phyloP scores from a whole-genome alignment of 2,329 filamentous ascomycete genomes.

The Fusarium newnesense region DNA sequence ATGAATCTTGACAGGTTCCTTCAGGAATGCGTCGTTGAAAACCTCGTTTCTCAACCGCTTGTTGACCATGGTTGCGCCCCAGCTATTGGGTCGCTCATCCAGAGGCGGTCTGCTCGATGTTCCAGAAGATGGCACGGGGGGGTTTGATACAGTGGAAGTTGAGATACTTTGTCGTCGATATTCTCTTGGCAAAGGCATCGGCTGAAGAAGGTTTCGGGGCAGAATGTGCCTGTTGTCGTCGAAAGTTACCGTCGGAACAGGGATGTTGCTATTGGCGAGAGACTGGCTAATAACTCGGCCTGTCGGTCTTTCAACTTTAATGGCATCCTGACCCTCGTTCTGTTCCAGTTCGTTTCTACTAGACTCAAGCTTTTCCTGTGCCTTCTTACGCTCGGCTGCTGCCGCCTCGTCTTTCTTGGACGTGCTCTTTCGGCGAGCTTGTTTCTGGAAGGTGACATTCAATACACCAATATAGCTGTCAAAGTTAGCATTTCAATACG shows the following conservation, averaged over 20 bases:
- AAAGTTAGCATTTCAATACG: slow-evolving; percentile 18
- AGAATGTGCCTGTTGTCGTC: slow-evolving; percentile 95
- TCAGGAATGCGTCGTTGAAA: slow-evolving; percentile 89
- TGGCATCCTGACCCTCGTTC: slow-evolving; percentile 15
- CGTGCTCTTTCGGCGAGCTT: slow-evolving; percentile 71
- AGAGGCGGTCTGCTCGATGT: slow-evolving; percentile 51
- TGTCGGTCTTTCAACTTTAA: slow-evolving; percentile 28
- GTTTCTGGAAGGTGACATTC: slow-evolving; percentile 94
- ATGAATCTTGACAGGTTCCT: slow-evolving; percentile 83
- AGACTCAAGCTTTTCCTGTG: slow-evolving; percentile 44
- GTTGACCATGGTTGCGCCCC: slow-evolving; percentile 94
- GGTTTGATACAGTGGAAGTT: slow-evolving; percentile 38
- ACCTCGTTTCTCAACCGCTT: slow-evolving; percentile 89
- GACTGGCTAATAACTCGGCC: slow-evolving; percentile 75
- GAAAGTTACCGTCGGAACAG: slow-evolving; percentile 90
- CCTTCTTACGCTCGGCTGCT: slow-evolving; percentile 50
- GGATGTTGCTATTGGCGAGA: slow-evolving; percentile 70
- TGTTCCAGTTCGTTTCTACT: slow-evolving; percentile 33
- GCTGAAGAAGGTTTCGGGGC: slow-evolving; percentile 81
- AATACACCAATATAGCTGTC: slow-evolving; percentile 93
- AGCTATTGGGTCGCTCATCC: slow-evolving; percentile 72
- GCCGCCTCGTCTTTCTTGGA: slow-evolving; percentile 61
- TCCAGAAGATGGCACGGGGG: slow-evolving; percentile 5
- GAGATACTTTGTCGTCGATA: slow-evolving; percentile 50
- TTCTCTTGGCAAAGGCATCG: slow-evolving; percentile 55